These are phyloP conservation scores for Arthrobotrys conoides DNA, from an alignment of 2,329 filamentous ascomycete species.

Conservation along the genomic window DNA sequence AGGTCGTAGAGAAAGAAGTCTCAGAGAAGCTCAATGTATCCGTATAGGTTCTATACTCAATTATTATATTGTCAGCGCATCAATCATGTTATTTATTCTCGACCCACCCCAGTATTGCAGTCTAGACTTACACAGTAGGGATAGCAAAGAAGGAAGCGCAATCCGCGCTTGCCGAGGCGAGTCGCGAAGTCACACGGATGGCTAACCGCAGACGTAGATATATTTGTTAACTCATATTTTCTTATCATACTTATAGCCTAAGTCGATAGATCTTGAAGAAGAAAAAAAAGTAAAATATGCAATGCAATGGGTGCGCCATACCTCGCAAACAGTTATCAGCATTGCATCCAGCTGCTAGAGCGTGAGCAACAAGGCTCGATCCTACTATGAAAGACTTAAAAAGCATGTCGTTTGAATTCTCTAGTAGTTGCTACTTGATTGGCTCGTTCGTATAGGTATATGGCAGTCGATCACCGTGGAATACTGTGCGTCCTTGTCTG, in stretches of 20 bases:
- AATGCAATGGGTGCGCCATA: neutral
- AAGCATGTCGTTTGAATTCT: slow-evolving; percentile 10
- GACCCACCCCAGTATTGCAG: no score
- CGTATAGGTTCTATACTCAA: slow-evolving; percentile 27
- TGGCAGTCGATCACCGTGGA: neutral
- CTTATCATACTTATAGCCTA: neutral
- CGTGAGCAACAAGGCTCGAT: slow-evolving; percentile 26
- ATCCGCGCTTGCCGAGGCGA: neutral
- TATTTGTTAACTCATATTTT: neutral
- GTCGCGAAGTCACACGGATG: slow-evolving; percentile 21
- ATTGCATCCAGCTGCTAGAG: slow-evolving; percentile 7
- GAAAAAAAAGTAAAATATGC: neutral
- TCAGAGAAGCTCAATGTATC: slow-evolving; percentile 30
- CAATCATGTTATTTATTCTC: neutral
- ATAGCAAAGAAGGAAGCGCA: slow-evolving; percentile 29
- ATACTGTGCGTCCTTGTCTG: neutral
- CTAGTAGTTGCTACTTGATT: neutral
- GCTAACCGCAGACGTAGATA: neutral
- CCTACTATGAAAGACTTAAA: slow-evolving; percentile 9
- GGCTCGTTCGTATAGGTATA: neutral
- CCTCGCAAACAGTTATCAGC: slow-evolving; percentile 38
- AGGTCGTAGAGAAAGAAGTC: slow-evolving; percentile 15
- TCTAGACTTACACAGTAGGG: slow-evolving; percentile 33
- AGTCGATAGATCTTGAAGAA: neutral
- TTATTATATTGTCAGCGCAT: neutral